Percentiles rank a stretch among this genome's conserved stretches.
Conservation (phyloP, 345 rosid species). For the Brassica nigra region DNA sequence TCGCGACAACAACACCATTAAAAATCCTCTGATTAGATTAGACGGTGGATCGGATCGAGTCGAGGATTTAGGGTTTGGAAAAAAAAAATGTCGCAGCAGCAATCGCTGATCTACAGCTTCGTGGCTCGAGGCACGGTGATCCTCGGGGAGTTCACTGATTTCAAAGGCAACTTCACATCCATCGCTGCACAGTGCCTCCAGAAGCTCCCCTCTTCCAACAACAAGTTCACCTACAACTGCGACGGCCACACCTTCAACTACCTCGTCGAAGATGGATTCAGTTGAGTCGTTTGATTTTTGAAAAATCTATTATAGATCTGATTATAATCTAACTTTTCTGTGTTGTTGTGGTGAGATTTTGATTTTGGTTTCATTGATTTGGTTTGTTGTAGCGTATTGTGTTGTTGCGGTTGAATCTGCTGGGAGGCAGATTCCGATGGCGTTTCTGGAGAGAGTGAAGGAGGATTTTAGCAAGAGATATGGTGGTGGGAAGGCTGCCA, state of each 20-base stretch:
- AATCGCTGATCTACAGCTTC: background rate
- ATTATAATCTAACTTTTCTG: background rate
- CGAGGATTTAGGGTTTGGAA: background rate
- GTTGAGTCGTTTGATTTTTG: background rate
- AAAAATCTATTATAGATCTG: background rate
- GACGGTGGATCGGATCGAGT: background rate
- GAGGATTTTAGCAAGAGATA: background rate
- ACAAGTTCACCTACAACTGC: slow-evolving; percentile 1
- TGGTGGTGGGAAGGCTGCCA: background rate
- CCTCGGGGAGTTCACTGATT: background rate
- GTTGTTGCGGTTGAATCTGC: background rate
- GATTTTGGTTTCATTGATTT: background rate
- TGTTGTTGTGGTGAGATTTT: background rate
- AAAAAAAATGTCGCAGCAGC: background rate
- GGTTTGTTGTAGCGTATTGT: background rate
- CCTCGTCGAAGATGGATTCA: background rate
- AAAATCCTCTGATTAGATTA: background rate
- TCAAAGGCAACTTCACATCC: background rate
- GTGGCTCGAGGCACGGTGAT: background rate
- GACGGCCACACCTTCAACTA: background rate
- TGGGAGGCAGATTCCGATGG: background rate
- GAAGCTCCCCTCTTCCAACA: background rate
- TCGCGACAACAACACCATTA: background rate
- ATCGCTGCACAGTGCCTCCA: background rate
- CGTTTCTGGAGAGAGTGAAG: background rate